Evolutionary conservation across 2,329 filamentous ascomycete species (phyloP).

Genomic region (Hymenoscyphus occultus): DNA sequence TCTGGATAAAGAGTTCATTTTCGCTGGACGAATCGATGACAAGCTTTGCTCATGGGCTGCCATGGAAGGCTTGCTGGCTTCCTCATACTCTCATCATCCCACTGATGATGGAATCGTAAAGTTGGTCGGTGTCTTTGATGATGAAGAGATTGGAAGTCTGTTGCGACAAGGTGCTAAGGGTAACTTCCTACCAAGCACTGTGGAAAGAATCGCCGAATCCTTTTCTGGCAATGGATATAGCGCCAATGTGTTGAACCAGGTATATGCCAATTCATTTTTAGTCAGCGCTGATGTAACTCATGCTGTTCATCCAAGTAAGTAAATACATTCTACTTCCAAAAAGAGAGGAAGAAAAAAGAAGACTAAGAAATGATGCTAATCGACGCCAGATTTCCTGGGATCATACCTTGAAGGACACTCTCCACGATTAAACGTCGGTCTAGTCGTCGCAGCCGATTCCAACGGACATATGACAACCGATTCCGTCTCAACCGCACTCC

Average conservation of each 20-base stretch:
- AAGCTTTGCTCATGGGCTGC: constrained; percentile 96
- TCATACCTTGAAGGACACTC: constrained; percentile 83
- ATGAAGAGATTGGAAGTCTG: constrained; percentile 91
- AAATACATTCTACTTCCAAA: too few relatives aligned
- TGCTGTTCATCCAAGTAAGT: constrained; percentile 74
- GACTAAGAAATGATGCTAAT: background rate
- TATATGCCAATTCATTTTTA: constrained; percentile 88
- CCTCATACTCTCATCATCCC: constrained; percentile 53
- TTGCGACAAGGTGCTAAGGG: constrained; percentile 85
- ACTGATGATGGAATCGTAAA: constrained; percentile 70
- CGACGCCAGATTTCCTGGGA: constrained; percentile 62
- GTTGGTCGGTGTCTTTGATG: constrained; percentile 90
- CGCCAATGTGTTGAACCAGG: constrained; percentile 68
- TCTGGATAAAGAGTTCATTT: constrained; percentile 89
- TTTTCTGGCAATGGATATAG: constrained; percentile 49
- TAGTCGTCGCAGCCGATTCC: constrained; percentile 74
- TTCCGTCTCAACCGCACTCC: constrained; percentile 75
- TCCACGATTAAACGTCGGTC: constrained; percentile 83
- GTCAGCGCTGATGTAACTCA: constrained; percentile 92
- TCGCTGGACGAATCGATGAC: constrained; percentile 92
- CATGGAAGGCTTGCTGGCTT: constrained; percentile 75
- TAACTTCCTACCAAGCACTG: constrained; percentile 79
- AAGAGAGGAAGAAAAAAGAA: too few relatives aligned
- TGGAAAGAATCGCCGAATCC: constrained; percentile 78
- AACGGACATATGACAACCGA: constrained; percentile 98